These are phyloP conservation scores for Aspergillus sp. DNA, from an alignment of 2,329 filamentous ascomycete species.

Conservation along the genomic window DNA sequence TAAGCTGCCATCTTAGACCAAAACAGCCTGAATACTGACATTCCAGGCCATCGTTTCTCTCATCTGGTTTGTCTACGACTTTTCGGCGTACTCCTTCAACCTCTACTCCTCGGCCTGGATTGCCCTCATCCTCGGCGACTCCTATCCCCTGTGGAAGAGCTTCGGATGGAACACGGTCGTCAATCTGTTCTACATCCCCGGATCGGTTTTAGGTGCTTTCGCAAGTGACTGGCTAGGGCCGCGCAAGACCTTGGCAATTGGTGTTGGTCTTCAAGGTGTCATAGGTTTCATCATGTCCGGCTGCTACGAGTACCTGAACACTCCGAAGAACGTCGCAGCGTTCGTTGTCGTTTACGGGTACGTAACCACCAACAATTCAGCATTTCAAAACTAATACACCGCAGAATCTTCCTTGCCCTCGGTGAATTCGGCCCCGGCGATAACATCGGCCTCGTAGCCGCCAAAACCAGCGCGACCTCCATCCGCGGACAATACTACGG, in stretches of 20 bases:
- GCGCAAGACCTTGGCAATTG: constrained; percentile 68
- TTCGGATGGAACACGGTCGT: constrained; percentile 89
- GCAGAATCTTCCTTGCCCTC: constrained; percentile 68
- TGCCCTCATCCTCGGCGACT: constrained; percentile 59
- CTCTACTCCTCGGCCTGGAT: constrained; percentile 73
- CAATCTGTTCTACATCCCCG: constrained; percentile 86
- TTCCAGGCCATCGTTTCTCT: constrained; percentile 59
- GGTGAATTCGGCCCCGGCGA: constrained; percentile 85
- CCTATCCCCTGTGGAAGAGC: constrained; percentile 67
- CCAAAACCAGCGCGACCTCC: constrained; percentile 83
- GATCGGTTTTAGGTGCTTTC: constrained; percentile 74
- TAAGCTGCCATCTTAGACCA: constrained; percentile 17
- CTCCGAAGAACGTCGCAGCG: constrained; percentile 65
- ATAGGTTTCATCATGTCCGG: constrained; percentile 90
- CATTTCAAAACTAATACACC: background rate
- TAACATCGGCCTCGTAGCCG: constrained; percentile 84
- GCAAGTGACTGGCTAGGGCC: constrained; percentile 78
- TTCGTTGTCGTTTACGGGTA: constrained; percentile 76
- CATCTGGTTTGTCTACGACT: constrained; percentile 89
- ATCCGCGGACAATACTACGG: constrained; percentile 76
- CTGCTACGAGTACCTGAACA: constrained; percentile 68
- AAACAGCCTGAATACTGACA: background rate
- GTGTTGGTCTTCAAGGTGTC: constrained; percentile 70
- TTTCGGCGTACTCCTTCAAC: constrained; percentile 79
- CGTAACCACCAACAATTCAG: constrained; percentile 8